A percentile compares a stretch with the other conserved stretches of the same genome.
These are phyloP conservation scores for Globisporangium paroecandrum DNA, from an alignment of 352 stramenopile species.

Conservation along the genomic window DNA sequence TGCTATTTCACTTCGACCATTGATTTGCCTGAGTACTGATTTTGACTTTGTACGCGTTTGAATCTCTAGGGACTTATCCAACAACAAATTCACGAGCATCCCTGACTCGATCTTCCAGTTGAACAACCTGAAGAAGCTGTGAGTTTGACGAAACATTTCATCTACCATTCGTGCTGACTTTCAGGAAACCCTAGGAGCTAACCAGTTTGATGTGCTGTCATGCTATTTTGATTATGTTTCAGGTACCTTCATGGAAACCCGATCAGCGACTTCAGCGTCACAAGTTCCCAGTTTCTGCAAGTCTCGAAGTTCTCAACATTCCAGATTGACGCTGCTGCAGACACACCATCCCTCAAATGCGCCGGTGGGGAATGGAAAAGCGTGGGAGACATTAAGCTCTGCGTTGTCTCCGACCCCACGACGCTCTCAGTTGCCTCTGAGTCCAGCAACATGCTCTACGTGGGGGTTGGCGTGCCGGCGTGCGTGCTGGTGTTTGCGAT, in stretches of 20 bases:
- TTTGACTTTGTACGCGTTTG: background rate
- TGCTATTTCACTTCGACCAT: background rate
- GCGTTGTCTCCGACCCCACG: background rate
- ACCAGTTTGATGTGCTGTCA: background rate
- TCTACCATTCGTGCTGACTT: background rate
- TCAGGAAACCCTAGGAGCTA: background rate
- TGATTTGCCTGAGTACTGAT: background rate
- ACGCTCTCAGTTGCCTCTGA: background rate
- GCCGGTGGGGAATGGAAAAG: background rate
- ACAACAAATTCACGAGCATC: constrained; percentile 6
- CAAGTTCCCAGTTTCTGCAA: background rate
- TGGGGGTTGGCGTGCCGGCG: background rate
- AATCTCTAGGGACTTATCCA: constrained; percentile 3
- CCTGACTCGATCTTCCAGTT: background rate
- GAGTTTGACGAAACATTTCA: background rate
- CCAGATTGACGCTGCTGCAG: background rate
- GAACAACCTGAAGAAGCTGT: constrained; percentile 6
- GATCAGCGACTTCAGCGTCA: constrained; percentile 6
- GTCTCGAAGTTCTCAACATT: background rate
- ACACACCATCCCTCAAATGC: background rate
- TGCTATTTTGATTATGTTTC: background rate
- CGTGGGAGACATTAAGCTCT: background rate
- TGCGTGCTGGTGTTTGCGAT: background rate
- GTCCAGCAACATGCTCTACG: background rate
- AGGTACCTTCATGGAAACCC: constrained; percentile 7